These are phyloP conservation scores for Cornus florida DNA, from an alignment of 148 eudicot genomes.

Conservation along the genomic window DNA sequence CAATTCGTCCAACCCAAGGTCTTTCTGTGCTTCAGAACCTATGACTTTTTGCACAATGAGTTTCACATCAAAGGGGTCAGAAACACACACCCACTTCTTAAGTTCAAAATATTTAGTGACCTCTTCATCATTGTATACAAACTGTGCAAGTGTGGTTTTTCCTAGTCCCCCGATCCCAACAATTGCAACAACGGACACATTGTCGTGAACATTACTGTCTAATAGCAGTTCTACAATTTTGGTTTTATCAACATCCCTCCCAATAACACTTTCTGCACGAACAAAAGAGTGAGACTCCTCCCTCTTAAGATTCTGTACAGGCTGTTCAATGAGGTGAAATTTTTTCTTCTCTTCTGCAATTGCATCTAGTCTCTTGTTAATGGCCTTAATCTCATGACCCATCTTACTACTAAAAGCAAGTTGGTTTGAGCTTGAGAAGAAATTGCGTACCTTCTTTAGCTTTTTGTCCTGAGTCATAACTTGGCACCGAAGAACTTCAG, in stretches of 20 bases:
- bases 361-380: neutral
- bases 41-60: neutral
- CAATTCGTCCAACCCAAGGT: neutral
- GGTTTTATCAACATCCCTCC: conserved; percentile 11
- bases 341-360: neutral
- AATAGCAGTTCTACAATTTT: neutral
- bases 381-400: neutral
- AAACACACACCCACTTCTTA: conserved; percentile 17
- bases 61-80: conserved; percentile 3
- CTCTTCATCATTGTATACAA: neutral
- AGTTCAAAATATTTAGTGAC: conserved; percentile 10
- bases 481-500: neutral
- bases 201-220: neutral
- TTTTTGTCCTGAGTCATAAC: neutral
- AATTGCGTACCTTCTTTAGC: neutral
- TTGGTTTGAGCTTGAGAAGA: neutral
- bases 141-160: conserved; percentile 25
- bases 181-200: conserved; percentile 11
- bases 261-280: neutral
- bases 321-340: neutral
- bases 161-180: conserved; percentile 33
- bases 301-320: neutral
- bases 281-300: conserved; percentile 5
- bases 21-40: neutral
- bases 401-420: neutral